Conservation (phyloP, 228 moss, liverwort and hornwort species). For the Sphagnum fallax region DNA sequence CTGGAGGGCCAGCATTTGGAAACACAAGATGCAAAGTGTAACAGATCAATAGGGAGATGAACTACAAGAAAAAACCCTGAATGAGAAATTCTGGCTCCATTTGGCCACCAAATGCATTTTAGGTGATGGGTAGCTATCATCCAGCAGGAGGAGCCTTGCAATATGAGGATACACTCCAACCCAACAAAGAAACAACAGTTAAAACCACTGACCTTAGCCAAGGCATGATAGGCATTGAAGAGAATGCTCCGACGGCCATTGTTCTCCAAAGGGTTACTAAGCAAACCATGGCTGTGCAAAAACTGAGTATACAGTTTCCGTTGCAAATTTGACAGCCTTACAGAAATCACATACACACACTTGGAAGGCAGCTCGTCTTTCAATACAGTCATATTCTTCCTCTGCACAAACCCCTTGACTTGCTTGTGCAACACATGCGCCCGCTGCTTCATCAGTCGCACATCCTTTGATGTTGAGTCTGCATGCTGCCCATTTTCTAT, state of each 20-base stretch:
- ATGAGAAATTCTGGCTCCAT: too few relatives aligned
- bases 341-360: conserved; percentile 88
- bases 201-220: conserved; percentile 47
- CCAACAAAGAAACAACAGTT: too few relatives aligned
- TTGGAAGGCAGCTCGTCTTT: conserved; percentile 93
- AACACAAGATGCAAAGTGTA: background rate
- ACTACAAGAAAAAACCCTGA: too few relatives aligned
- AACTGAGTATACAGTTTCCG: conserved; percentile 67
- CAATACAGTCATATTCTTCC: conserved; percentile 69
- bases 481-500: conserved; percentile 93
- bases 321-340: conserved; percentile 76
- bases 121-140: too few relatives aligned
- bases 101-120: too few relatives aligned
- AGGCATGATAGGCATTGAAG: conserved; percentile 79
- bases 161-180: too few relatives aligned
- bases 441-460: conserved; percentile 81
- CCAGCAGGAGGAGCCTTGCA: too few relatives aligned
- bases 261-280: conserved; percentile 21
- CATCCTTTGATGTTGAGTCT: conserved; percentile 76
- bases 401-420: conserved; percentile 89
- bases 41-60: background rate
- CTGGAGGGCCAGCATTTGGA: background rate
- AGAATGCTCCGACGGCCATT: conserved; percentile 39
- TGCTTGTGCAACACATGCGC: conserved; percentile 72
- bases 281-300: conserved; percentile 54